A percentile compares a stretch with the other conserved stretches of the same genome.
Conservation (phyloP, 441 rosid genomes). For the Viola pubescens region DNA sequence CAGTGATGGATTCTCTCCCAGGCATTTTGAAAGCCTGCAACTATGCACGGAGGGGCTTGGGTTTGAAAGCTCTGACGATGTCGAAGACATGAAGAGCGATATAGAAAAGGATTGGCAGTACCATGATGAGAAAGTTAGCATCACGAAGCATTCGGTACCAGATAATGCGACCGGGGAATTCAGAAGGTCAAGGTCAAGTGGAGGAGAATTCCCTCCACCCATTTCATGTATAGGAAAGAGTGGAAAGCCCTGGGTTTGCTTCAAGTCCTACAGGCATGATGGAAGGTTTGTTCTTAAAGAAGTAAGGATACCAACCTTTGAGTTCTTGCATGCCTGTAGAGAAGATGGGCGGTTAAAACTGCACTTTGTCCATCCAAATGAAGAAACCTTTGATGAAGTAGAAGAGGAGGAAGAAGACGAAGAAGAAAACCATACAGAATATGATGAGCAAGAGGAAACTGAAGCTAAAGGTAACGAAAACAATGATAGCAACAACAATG, state of each 20-base stretch:
- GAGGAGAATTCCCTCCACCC: constrained; percentile 50
- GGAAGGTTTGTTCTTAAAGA: constrained; percentile 81
- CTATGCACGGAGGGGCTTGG: constrained; percentile 90
- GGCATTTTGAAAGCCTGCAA: constrained; percentile 53
- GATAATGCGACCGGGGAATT: constrained; percentile 22
- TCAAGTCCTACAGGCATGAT: constrained; percentile 64
- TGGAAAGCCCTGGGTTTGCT: constrained; percentile 64
- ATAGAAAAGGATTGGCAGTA: constrained; percentile 21
- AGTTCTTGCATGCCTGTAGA: constrained; percentile 63
- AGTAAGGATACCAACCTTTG: constrained; percentile 63
- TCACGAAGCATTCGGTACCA: constrained; percentile 3
- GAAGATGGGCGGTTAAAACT: constrained; percentile 68
- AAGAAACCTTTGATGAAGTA: constrained; percentile 30
- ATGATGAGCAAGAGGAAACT: constrained; percentile 18
- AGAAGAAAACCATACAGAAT: constrained; percentile 19
- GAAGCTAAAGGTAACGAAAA: constrained; percentile 12
- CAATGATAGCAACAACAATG: neutral
- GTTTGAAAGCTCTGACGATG: constrained; percentile 70
- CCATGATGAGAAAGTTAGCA: constrained; percentile 19
- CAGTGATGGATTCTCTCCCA: constrained; percentile 25
- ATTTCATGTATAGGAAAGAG: constrained; percentile 51
- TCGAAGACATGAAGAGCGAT: constrained; percentile 39
- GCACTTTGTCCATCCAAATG: constrained; percentile 51
- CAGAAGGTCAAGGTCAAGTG: constrained; percentile 22
- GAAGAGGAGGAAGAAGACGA: constrained; percentile 24